Evolutionary conservation across 441 rosid genomes (phyloP), one percentile per base, ranked within the genome.

Genomic region (Macaranga tanarius): DNA sequence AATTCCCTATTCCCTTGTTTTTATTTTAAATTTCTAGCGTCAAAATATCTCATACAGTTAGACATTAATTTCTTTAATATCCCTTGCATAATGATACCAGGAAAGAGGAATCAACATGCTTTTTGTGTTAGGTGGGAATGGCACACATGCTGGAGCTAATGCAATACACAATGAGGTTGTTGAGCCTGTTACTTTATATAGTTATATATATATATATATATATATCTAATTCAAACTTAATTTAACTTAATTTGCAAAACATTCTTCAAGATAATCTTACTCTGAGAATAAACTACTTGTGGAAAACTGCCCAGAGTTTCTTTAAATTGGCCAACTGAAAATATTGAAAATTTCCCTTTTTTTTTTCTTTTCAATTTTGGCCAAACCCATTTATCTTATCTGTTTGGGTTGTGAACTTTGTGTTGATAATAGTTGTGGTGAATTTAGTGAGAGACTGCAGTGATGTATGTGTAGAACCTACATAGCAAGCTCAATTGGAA

Each of bases 31-130:
- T 63, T 25, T 31, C 55, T 65, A n/a, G n/a, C 9, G 4, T 68
- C 20, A 60, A 77, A 74, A 62, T 51, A 63, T 22, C 62, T 55
- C 38, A n/a, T 60, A 67, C 40, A 64, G 55, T 68, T 25, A 62
- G 42, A 50, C 61, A 38, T 61, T 72, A 10, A 63, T 63, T 60
- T 76, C 76, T 69, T 73, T 19, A 61, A 64, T 72, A 19, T 67
- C 50, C 52, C 45, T 69, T 83, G 17, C 48, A 19, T 76, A 57
- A 76, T 72, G 71, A 71, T 74, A 67, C 79, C 89, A 92, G 99
- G 87, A 83, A 84, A 95, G 88, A 77, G 96, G 95, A 80, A 95
- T 95, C 90, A 92, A 95, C 90, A 92, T 95, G 99, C 95, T 95
- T 73, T 92, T 95, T 79, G 96, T 95, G 77, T 73, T 95, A 26